phyloP scores from a whole-genome alignment of 768 basidiomycete genomes.

The Gyrodon lividus region DNA sequence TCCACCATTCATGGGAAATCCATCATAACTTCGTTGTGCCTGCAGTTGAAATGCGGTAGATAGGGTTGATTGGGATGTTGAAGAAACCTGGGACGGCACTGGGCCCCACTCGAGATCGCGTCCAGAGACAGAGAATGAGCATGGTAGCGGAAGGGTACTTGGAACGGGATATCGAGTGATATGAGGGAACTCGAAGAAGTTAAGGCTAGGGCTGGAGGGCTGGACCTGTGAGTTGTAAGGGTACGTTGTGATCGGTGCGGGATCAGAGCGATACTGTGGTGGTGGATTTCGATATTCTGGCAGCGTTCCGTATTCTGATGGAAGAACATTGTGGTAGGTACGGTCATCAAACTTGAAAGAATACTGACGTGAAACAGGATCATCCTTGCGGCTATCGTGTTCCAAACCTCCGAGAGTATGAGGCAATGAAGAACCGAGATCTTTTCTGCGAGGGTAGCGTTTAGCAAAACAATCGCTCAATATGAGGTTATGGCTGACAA shows the following conservation, averaged over 20 bases:
- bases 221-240: conserved; percentile 11
- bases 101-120: conserved; percentile 7
- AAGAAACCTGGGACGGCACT: not conserved
- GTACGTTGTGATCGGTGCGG: conserved; percentile 12
- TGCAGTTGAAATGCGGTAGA: not conserved
- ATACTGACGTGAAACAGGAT: conserved; percentile 5
- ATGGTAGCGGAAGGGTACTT: conserved; percentile 14
- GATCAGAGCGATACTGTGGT: conserved; percentile 13
- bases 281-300: conserved; percentile 14
- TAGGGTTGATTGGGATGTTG: conserved; percentile 6
- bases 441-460: conserved; percentile 21
- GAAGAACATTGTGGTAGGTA: conserved; percentile 4
- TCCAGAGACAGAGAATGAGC: conserved; percentile 2
- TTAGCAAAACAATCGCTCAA: conserved; percentile 35
- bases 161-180: conserved; percentile 28
- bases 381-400: conserved; percentile 13
- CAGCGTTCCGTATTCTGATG: conserved; percentile 14
- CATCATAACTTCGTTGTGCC: conserved; percentile 11
- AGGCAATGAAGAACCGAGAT: conserved; percentile 29
- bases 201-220: conserved; percentile 11
- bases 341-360: conserved; percentile 9
- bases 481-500: conserved; percentile 30
- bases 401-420: conserved; percentile 24
- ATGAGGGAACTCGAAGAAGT: conserved; percentile 30
- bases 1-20: conserved; percentile 5